Base-by-base conservation (phyloP, 2,329 filamentous ascomycete species). In the Nigrospora oryzae region DNA sequence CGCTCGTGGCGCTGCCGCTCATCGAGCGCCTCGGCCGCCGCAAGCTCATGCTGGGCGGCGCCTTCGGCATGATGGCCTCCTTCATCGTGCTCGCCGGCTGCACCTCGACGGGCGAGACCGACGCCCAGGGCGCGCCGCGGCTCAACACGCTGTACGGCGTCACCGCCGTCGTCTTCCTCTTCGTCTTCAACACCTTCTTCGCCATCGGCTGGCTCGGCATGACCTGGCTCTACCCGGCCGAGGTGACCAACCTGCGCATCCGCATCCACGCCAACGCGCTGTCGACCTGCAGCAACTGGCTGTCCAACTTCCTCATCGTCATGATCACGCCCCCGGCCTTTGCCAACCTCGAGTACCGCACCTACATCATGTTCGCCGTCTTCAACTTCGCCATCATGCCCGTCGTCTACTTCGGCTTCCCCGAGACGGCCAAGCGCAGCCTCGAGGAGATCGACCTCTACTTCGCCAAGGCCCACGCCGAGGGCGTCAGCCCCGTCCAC, bases 41-140 rank as follows among this genome's bases (percentile, higher is more conserved):
- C n/a, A 76, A 77, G 56, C 73, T 89, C 48, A 88, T 89, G 82
- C 64, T 89, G 15, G 77, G 86, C 50, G 84, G 84, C 43, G 76
- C 79, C 0, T 66, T 70, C 3, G 80, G 80, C 0, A 81, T 83
- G 68, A 78, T 77, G 33, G 57, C 73, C 2, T 79, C 77, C 42
- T 87, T 88, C 84, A 74, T 80, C 2, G 71, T 87, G 33, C 67
- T 80, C 34, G 68, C 73, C 0, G 69, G 71, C 32, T 66, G 62
- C 11, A 64, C 65, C 44, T 63, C 63, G 4, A 53, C 51, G 7
- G 47, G 51, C 1, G 51, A 57, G 0, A 57, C 71, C 36, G 51
- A 56, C 1, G 56, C 50, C 36, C 50, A 47, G 11, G 44, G 49
- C 0, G 56, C 54, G 31, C 19, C 19, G 19, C 19, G 6, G 19